phyloP scores from a whole-genome alignment of 371 early-diverging fungal genomes.

The Mortierella sp. region DNA sequence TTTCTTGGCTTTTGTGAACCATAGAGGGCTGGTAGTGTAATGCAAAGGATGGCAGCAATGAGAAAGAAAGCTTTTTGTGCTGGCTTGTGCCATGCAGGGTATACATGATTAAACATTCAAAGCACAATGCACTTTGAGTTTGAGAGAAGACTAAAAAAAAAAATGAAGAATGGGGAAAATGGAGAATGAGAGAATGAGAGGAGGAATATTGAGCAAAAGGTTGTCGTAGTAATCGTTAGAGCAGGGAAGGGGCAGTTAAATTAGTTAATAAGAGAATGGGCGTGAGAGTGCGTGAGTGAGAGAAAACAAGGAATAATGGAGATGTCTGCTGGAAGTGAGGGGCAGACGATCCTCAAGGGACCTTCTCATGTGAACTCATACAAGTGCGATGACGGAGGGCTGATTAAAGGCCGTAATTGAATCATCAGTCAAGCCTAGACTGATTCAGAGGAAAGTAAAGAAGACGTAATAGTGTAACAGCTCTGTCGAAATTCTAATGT shows the following conservation, averaged over 20 bases:
- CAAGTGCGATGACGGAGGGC: too few species aligned
- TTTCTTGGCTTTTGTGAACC: slow-evolving; percentile 22
- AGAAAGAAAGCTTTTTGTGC: slow-evolving; percentile 28
- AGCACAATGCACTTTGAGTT: neutral
- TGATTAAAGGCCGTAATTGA: too few species aligned
- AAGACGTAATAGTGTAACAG: too few species aligned
- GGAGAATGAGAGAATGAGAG: neutral
- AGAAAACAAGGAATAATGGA: neutral
- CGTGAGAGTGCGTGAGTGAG: neutral
- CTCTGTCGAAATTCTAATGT: too few species aligned
- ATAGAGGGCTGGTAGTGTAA: slow-evolving; percentile 31
- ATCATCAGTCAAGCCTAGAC: too few species aligned
- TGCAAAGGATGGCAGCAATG: slow-evolving; percentile 23
- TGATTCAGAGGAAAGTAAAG: too few species aligned
- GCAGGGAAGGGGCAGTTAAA: neutral
- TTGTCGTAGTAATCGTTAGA: neutral
- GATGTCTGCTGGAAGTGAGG: neutral
- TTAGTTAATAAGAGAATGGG: neutral
- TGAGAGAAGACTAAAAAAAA: neutral
- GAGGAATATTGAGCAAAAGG: too few species aligned
- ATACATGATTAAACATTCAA: slow-evolving; percentile 31
- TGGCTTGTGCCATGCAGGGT: slow-evolving; percentile 45
- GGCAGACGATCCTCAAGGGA: neutral
- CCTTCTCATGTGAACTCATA: neutral
- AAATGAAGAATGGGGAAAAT: neutral